Evolutionary conservation across 2,329 filamentous ascomycete species (phyloP).

Genomic region (Paracoccidioides brasiliensis): DNA sequence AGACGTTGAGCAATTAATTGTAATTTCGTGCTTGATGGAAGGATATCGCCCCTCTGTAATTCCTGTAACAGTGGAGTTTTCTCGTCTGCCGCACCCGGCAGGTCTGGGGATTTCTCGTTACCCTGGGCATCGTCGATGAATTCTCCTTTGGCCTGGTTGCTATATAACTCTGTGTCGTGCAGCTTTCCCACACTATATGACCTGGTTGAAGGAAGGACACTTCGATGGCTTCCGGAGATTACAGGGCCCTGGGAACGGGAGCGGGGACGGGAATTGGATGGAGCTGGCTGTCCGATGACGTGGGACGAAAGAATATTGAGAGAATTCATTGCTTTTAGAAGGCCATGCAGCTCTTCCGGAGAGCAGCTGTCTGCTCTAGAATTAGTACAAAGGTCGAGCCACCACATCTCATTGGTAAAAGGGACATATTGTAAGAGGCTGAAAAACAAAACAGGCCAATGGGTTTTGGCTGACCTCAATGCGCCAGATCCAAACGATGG

Average conservation of each 20-base stretch:
- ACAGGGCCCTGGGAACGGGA: constrained; percentile 41
- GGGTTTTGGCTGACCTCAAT: constrained; percentile 24
- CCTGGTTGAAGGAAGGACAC: constrained; percentile 26
- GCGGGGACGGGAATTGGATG: constrained; percentile 39
- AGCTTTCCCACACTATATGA: constrained; percentile 33
- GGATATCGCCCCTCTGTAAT: constrained; percentile 20
- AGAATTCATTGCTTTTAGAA: constrained; percentile 72
- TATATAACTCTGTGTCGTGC: constrained; percentile 17
- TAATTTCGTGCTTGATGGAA: constrained; percentile 26
- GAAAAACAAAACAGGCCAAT: not conserved
- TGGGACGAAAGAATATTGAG: constrained; percentile 84
- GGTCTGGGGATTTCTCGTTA: constrained; percentile 27
- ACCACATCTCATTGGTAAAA: no score
- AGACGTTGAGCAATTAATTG: constrained; percentile 54
- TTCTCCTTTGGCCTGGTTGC: constrained; percentile 14
- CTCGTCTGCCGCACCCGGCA: constrained; percentile 40
- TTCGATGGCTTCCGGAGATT: constrained; percentile 19
- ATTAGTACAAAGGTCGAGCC: not conserved
- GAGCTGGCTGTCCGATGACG: constrained; percentile 51
- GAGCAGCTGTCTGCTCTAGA: constrained; percentile 23
- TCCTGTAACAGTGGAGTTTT: constrained; percentile 52
- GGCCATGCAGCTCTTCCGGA: constrained; percentile 32
- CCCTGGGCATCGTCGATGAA: constrained; percentile 28
- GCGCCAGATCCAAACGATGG: constrained; percentile 24
- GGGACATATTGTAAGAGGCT: constrained; percentile 6